Evolutionary conservation across 306 rosid genomes (phyloP).

Genomic region (Sechiopsis laciniata): DNA sequence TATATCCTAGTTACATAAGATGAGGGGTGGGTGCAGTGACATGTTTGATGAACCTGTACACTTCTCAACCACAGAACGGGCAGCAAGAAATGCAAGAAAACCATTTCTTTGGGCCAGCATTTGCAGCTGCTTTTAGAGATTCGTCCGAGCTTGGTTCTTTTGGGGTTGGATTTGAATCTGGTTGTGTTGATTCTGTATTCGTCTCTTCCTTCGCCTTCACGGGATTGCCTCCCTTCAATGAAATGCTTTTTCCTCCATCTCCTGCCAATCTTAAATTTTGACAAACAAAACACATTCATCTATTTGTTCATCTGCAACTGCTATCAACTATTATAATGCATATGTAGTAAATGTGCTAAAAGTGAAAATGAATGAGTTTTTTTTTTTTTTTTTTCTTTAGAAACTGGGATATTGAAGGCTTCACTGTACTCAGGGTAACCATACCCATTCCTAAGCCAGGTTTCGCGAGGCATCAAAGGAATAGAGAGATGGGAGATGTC

Average conservation of each 20-base stretch:
- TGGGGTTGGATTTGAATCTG: conserved; percentile 16
- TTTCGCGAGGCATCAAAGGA: no score
- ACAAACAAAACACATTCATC: conserved; percentile 2
- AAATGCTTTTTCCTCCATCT: conserved; percentile 32
- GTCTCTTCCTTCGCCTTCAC: conserved; percentile 24
- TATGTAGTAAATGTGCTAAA: not conserved
- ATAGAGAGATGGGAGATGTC: no score
- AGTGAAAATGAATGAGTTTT: not conserved
- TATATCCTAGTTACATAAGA: conserved; percentile 20
- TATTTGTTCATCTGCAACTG: not conserved
- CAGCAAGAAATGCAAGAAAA: conserved; percentile 55
- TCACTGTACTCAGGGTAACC: no score
- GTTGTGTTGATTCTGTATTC: not conserved
- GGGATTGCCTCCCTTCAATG: conserved; percentile 25
- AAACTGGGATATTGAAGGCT: no score
- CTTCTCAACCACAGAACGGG: conserved; percentile 27
- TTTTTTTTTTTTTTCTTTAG: no score
- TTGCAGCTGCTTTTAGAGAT: conserved; percentile 21
- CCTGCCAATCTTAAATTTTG: conserved; percentile 43
- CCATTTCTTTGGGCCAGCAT: conserved; percentile 27
- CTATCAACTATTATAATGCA: not conserved
- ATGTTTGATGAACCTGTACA: conserved; percentile 14
- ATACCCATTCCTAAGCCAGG: no score
- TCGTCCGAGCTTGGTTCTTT: conserved; percentile 27
- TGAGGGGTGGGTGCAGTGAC: conserved; percentile 7